Evolutionary conservation across 306 rosid genomes (phyloP).

Genomic region (Sicyos baderoa): DNA sequence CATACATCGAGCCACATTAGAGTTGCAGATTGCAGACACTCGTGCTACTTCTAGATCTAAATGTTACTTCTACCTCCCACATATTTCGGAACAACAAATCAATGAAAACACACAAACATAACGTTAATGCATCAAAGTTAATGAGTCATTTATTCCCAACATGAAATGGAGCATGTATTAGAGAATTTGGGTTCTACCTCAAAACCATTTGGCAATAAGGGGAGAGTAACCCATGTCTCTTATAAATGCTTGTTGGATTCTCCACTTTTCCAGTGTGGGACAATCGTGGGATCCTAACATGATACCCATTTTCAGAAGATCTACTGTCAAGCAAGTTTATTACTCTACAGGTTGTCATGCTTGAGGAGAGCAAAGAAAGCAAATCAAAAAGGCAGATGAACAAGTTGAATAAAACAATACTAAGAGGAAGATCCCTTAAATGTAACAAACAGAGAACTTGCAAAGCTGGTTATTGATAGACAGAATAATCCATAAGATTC

Average conservation of each 20-base stretch:
- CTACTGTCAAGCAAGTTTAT: background rate
- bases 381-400: background rate
- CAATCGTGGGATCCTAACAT: too few species aligned
- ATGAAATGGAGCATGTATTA: too few species aligned
- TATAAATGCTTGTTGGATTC: too few species aligned
- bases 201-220: too few species aligned
- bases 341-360: background rate
- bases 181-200: too few species aligned
- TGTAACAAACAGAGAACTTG: background rate
- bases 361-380: background rate
- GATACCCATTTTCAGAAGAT: background rate
- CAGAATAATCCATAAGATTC: background rate
- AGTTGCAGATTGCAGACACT: background rate
- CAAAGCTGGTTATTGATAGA: background rate
- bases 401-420: background rate
- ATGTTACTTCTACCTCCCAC: background rate
- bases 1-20: background rate
- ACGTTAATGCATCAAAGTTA: background rate
- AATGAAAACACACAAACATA: background rate
- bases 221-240: too few species aligned
- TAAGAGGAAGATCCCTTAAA: background rate
- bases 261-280: too few species aligned
- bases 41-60: conserved; percentile 3
- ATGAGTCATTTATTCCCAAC: background rate
- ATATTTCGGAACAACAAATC: background rate